phyloP scores from a whole-genome alignment of 2,329 filamentous ascomycete genomes.

The Penicillium sp. region DNA sequence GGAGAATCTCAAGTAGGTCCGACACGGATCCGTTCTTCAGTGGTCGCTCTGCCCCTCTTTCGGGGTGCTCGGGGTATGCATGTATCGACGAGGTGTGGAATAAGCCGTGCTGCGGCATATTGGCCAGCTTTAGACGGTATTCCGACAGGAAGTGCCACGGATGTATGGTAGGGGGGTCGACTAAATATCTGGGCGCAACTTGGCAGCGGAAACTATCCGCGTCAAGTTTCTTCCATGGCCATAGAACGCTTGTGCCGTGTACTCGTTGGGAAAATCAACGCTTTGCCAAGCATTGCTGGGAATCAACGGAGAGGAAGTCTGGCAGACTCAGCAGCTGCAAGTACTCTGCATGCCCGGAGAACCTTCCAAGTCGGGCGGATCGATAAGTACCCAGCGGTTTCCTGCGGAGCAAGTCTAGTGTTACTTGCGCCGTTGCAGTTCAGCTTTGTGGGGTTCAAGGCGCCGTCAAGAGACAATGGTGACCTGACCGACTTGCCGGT shows the following conservation, averaged over 20 bases:
- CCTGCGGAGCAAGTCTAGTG: background rate
- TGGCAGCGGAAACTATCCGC: conserved; percentile 41
- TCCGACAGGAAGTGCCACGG: conserved; percentile 29
- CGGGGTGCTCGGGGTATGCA: conserved; percentile 42
- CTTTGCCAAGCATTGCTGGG: background rate
- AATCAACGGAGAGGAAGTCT: background rate
- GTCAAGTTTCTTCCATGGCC: conserved; percentile 32
- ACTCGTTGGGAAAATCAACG: background rate
- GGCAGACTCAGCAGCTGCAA: background rate
- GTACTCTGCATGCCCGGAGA: background rate
- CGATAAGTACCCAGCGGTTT: background rate
- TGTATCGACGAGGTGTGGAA: conserved; percentile 49
- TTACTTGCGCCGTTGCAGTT: background rate
- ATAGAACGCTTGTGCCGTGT: conserved; percentile 6
- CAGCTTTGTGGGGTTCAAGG: background rate
- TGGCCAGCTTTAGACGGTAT: conserved; percentile 41
- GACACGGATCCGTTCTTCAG: conserved; percentile 52
- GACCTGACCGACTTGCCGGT: too few relatives aligned
- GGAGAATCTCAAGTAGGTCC: conserved; percentile 49
- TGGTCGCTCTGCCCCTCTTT: conserved; percentile 43
- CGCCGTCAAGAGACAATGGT: background rate
- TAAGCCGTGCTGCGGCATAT: conserved; percentile 43
- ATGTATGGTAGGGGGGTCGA: conserved; percentile 30
- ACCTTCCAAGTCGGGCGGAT: conserved; percentile 5
- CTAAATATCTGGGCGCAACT: conserved; percentile 34